phyloP scores from a whole-genome alignment of 1,139 yeast species.

The Saccharomyces pastorianus region DNA sequence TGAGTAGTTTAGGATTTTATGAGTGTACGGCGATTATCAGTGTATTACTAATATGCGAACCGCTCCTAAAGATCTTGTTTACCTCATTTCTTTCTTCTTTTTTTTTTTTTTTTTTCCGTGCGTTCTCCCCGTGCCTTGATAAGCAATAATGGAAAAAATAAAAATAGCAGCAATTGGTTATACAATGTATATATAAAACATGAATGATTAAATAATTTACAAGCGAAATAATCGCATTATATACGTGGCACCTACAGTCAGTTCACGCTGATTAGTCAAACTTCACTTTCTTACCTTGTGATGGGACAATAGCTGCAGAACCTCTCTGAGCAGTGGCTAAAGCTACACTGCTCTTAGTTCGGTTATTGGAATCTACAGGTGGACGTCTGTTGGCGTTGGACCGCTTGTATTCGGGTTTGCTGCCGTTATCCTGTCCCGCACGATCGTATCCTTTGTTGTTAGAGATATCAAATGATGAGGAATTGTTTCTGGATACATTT shows the following conservation, averaged over 20 bases:
- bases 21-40: background rate
- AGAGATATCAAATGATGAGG: background rate
- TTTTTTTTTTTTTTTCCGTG: background rate
- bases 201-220: background rate
- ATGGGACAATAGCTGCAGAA: constrained; percentile 79
- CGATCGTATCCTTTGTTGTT: background rate
- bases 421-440: constrained; percentile 1
- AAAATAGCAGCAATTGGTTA: background rate
- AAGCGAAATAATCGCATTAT: background rate
- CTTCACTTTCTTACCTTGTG: constrained; percentile 80
- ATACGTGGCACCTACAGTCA: background rate
- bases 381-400: constrained; percentile 8
- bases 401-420: constrained; percentile 5
- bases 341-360: constrained; percentile 77
- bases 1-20: background rate
- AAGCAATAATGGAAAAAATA: background rate
- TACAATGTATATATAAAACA: background rate
- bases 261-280: constrained; percentile 37
- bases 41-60: background rate
- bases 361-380: constrained; percentile 32
- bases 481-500: constrained; percentile 9
- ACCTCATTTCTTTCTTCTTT: background rate
- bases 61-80: background rate
- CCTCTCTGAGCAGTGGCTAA: constrained; percentile 85
- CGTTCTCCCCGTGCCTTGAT: background rate